phyloP scores from a whole-genome alignment of 768 basidiomycete genomes.

The Lepiota venenata region DNA sequence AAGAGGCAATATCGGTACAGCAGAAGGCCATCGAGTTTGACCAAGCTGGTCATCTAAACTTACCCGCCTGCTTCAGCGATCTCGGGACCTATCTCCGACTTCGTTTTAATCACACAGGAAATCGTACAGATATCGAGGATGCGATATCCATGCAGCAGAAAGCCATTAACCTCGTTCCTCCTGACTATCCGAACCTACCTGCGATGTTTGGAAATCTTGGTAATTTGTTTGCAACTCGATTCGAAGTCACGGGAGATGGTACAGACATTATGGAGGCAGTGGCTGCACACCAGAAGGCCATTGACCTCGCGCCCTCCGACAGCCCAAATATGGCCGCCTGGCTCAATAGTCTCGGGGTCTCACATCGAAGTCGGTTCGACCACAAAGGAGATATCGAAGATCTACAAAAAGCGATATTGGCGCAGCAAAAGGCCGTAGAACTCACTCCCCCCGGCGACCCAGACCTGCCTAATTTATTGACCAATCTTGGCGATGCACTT shows the following conservation, averaged over 20 bases:
- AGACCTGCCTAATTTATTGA: neutral
- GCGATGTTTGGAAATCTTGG: constrained; percentile 7
- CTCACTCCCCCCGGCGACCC: neutral
- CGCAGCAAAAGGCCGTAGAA: neutral
- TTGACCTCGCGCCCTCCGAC: neutral
- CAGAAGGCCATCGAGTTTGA: neutral
- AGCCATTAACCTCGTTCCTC: neutral
- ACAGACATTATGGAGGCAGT: constrained; percentile 16
- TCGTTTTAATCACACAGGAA: neutral
- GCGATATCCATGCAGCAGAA: neutral
- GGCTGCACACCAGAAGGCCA: constrained; percentile 2
- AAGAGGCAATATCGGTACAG: neutral
- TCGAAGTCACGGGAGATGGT: constrained; percentile 12
- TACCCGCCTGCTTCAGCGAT: neutral
- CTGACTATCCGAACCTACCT: neutral
- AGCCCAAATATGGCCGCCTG: neutral
- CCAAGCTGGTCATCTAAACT: constrained; percentile 1
- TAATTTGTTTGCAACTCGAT: constrained; percentile 9
- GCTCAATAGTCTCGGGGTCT: neutral
- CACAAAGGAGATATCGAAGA: neutral
- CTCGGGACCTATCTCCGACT: constrained; percentile 11
- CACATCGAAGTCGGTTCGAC: neutral
- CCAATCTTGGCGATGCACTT: neutral
- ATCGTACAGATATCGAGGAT: neutral
- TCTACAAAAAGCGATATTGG: neutral